Base-by-base conservation (phyloP, 768 basidiomycete species). In the Pleurotus platypus region DNA sequence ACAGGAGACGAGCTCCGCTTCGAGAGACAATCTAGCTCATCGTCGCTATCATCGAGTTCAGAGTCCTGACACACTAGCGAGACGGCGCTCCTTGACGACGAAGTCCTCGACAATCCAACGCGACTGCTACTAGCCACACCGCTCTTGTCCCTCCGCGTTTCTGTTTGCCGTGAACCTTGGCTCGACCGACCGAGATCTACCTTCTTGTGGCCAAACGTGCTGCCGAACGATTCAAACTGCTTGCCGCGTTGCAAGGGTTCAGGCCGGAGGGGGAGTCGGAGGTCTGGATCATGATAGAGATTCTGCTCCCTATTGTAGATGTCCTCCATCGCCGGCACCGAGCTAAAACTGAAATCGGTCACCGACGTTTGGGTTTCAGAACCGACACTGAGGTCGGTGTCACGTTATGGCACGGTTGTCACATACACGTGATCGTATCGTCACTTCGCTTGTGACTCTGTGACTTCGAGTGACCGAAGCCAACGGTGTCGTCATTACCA, bases 311-410 rank as follows among this genome's bases (percentile, higher is more conserved):
- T 12, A 30, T 54, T 30, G 20, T 27, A 42, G n/a, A 54, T 24
- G 39, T 54, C 39, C 27, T 54, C 46, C 35, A 65, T 63, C 53
- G 42, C 56, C 12, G 53, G 13, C 40, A 48, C 48, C 30, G 6
- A 40, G 8, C n/a, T 46, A 26, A 43, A 46, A 12, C 13, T 22
- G 46, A 24, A 20, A 18, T 22, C 13, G 3, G 13, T 22, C 13
- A 24, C 46, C 6, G 13, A 48, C 13, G 46, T 26, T 13, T 22
- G 27, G 13, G 16, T 9, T 18, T 22, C 13, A 26, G 24, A 26
- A 7, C 15, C 20, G 47, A 49, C 22, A 9, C 22, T 15, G 18
- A 1, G 24, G 22, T 27, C 20, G 20, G 15, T 35, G 47, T n/a
- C 20, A 15, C 18, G 7, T 16, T 27, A 49, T 24, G 15, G 15